These are phyloP conservation scores for Chamaecrista fasciculata DNA, from an alignment of 306 rosid genomes.

Conservation along the genomic window DNA sequence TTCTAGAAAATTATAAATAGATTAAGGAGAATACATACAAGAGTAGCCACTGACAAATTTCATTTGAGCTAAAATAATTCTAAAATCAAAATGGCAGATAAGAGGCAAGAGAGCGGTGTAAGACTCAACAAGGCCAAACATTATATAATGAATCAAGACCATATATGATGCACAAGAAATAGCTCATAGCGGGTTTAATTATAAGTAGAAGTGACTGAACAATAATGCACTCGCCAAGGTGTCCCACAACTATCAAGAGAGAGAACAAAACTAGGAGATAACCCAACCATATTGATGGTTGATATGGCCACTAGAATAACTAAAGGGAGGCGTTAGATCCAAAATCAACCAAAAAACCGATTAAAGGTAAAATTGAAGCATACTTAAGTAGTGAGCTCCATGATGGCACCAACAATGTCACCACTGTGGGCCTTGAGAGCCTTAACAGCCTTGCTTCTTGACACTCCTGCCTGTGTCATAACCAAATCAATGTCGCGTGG, in stretches of 20 bases:
- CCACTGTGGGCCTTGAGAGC: constrained; percentile 80
- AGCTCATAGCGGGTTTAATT: constrained; percentile 15
- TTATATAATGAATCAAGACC: neutral
- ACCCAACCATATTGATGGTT: constrained; percentile 29
- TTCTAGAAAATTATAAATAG: too few relatives aligned
- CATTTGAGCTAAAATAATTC: neutral
- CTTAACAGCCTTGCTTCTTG: constrained; percentile 85
- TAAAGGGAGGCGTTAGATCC: constrained; percentile 21
- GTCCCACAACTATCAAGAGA: constrained; percentile 3
- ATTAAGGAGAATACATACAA: too few relatives aligned
- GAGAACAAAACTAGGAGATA: constrained; percentile 35
- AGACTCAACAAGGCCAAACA: neutral
- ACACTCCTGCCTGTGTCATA: constrained; percentile 89
- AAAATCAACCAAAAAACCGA: constrained; percentile 31
- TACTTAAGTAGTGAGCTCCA: constrained; percentile 78
- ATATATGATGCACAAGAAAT: neutral
- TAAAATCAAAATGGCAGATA: neutral
- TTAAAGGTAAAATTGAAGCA: neutral
- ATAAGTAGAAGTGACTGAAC: neutral
- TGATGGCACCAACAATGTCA: constrained; percentile 88
- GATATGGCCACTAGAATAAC: constrained; percentile 33
- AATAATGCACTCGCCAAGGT: constrained; percentile 9
- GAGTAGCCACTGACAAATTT: too few relatives aligned
- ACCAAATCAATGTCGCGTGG: constrained; percentile 83
- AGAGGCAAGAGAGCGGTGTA: too few relatives aligned